phyloP scores from a whole-genome alignment of 225 moss, liverwort and hornwort genomes.

The Pseudisothecium myosuroides region DNA sequence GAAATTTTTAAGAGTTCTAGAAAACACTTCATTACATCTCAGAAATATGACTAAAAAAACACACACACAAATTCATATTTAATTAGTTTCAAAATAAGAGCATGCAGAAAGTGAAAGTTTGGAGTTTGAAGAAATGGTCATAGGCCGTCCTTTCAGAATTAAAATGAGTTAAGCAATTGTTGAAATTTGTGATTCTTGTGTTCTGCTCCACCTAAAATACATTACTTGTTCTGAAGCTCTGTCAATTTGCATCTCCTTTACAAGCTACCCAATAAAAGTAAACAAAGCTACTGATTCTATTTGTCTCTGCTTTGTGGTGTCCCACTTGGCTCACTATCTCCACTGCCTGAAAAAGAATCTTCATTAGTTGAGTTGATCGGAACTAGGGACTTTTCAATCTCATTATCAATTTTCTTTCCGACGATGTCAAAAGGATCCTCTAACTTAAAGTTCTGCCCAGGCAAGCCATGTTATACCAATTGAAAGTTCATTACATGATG shows the following conservation, averaged over 20 bases:
- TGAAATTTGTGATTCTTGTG: background rate
- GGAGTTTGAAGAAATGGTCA: background rate
- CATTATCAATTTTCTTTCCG: constrained; percentile 1
- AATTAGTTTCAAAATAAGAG: background rate
- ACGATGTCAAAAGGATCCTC: background rate
- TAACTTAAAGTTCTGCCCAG: background rate
- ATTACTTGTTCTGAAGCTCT: background rate
- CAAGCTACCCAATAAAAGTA: background rate
- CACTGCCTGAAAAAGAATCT: background rate
- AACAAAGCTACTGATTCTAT: background rate
- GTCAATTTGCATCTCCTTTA: background rate
- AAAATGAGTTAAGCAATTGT: background rate
- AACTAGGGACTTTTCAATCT: background rate
- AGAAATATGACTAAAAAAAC: background rate
- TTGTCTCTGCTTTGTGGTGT: background rate
- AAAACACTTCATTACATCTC: no score
- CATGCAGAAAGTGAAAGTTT: background rate
- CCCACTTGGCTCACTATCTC: background rate
- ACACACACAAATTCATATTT: no score
- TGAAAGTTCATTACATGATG: no score
- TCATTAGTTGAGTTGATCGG: background rate
- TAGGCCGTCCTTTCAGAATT: background rate
- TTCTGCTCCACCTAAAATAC: background rate
- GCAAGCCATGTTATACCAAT: background rate
- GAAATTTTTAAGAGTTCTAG: background rate